Percentiles rank a stretch among this genome's conserved stretches.
phyloP scores from a whole-genome alignment of 176 grass and related monocot genomes.

The Carex parvula region DNA sequence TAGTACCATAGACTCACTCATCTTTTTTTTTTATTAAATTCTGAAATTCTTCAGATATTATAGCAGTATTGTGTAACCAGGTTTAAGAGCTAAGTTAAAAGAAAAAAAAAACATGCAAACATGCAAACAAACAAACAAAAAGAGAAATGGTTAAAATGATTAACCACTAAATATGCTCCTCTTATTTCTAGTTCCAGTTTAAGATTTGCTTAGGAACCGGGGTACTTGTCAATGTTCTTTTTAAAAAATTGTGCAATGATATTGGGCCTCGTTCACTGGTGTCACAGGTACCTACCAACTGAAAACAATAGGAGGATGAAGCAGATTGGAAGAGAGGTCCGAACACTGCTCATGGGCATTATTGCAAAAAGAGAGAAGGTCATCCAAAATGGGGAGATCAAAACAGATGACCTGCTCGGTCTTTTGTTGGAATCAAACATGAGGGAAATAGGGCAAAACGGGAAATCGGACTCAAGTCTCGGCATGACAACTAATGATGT shows the following conservation, averaged over 20 bases:
- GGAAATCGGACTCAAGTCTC: slow-evolving; percentile 21
- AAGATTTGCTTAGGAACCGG: not conserved
- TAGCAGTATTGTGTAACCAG: not conserved
- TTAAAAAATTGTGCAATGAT: not conserved
- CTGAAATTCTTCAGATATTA: not conserved
- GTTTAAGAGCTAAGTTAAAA: not conserved
- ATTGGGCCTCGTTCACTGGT: not conserved
- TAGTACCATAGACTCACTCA: too few relatives aligned
- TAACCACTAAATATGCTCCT: not conserved
- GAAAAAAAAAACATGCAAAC: too few relatives aligned
- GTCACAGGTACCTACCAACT: slow-evolving; percentile 59
- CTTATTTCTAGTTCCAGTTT: not conserved
- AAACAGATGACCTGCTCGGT: slow-evolving; percentile 50
- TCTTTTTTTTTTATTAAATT: not conserved
- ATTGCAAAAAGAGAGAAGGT: slow-evolving; percentile 49
- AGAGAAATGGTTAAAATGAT: not conserved
- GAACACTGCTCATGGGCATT: slow-evolving; percentile 41
- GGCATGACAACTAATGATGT: slow-evolving; percentile 59
- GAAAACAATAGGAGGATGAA: slow-evolving; percentile 55
- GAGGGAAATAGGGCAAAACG: slow-evolving; percentile 29
- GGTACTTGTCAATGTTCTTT: not conserved
- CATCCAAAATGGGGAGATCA: slow-evolving; percentile 36
- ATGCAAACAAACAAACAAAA: not conserved
- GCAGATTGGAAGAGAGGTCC: slow-evolving; percentile 34
- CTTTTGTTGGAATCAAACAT: slow-evolving; percentile 70